A percentile compares a stretch with the other conserved stretches of the same genome.
Evolutionary conservation across 2,329 filamentous ascomycete species (phyloP).

Genomic region (Phaeosphaeriaceae sp.): DNA sequence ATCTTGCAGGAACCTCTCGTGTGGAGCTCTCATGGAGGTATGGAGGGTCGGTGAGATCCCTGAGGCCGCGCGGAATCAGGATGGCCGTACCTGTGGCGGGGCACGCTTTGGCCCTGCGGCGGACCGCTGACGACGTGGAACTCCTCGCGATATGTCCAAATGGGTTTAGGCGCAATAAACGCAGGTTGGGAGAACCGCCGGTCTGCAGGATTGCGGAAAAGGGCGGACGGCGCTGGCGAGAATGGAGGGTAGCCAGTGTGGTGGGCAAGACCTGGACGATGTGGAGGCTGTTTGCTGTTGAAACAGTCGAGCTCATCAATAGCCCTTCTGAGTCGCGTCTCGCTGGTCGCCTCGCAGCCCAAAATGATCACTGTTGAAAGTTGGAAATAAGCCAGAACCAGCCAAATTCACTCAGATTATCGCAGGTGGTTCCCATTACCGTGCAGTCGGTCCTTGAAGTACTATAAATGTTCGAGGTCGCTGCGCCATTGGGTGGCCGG

Average conservation of each 20-base stretch:
- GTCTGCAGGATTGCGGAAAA: slow-evolving; percentile 7
- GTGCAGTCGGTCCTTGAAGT: slow-evolving; percentile 19
- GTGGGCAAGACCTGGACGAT: slow-evolving; percentile 19
- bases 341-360: slow-evolving; percentile 2
- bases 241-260: slow-evolving; percentile 8
- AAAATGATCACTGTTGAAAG: neutral
- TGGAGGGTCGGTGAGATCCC: slow-evolving; percentile 20
- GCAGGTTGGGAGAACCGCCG: slow-evolving; percentile 11
- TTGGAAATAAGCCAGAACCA: slow-evolving; percentile 5
- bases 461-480: slow-evolving; percentile 29
- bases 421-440: slow-evolving; percentile 8
- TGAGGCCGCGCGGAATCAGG: slow-evolving; percentile 30
- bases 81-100: slow-evolving; percentile 25
- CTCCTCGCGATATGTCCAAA: neutral
- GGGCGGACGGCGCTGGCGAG: slow-evolving; percentile 3
- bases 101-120: slow-evolving; percentile 20
- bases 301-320: slow-evolving; percentile 27
- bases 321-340: slow-evolving; percentile 19
- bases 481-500: slow-evolving; percentile 23
- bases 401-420: slow-evolving; percentile 11
- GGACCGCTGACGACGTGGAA: slow-evolving; percentile 13
- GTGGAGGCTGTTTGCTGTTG: slow-evolving; percentile 27
- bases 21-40: slow-evolving; percentile 23
- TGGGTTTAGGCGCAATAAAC: neutral
- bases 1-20: slow-evolving; percentile 19